Conservation (phyloP, 2,329 filamentous ascomycete genomes). For the Didymella glomerata region DNA sequence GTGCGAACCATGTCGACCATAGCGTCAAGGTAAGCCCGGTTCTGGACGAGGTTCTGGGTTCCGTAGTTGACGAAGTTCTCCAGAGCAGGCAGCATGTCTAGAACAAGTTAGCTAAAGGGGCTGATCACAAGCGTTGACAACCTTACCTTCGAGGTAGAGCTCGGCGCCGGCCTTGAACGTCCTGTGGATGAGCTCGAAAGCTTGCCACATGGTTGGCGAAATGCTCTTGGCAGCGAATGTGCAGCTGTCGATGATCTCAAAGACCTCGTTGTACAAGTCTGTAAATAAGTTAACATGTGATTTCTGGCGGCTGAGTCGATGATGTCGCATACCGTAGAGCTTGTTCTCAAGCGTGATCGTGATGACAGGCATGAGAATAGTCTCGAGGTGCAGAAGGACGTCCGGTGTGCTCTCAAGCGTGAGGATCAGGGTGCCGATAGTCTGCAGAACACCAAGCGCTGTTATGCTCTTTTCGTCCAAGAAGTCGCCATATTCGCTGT, state of each 20-base stretch:
- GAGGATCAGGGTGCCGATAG: slow-evolving; percentile 94
- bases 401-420: slow-evolving; percentile 97
- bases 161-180: slow-evolving; percentile 98
- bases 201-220: slow-evolving; percentile 97
- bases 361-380: slow-evolving; percentile 96
- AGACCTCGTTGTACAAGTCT: slow-evolving; percentile 97
- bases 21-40: slow-evolving; percentile 85
- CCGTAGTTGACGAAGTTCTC: slow-evolving; percentile 99
- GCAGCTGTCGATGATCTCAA: slow-evolving; percentile 99
- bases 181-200: slow-evolving; percentile 94
- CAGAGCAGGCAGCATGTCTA: slow-evolving; percentile 94
- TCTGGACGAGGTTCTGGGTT: slow-evolving; percentile 78
- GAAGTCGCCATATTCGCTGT: slow-evolving; percentile 86
- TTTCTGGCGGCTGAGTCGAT: slow-evolving; percentile 1
- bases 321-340: slow-evolving; percentile 73
- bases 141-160: slow-evolving; percentile 80
- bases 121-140: background rate
- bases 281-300: slow-evolving; percentile 30
- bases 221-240: slow-evolving; percentile 97
- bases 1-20: slow-evolving; percentile 93
- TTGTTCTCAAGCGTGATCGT: slow-evolving; percentile 97
- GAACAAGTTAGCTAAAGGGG: slow-evolving; percentile 19
- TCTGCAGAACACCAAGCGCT: slow-evolving; percentile 93
- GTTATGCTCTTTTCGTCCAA: slow-evolving; percentile 99
- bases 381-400: slow-evolving; percentile 91